phyloP scores from a whole-genome alignment of 176 grass and related monocot genomes.

The Phoenix roebelenii region DNA sequence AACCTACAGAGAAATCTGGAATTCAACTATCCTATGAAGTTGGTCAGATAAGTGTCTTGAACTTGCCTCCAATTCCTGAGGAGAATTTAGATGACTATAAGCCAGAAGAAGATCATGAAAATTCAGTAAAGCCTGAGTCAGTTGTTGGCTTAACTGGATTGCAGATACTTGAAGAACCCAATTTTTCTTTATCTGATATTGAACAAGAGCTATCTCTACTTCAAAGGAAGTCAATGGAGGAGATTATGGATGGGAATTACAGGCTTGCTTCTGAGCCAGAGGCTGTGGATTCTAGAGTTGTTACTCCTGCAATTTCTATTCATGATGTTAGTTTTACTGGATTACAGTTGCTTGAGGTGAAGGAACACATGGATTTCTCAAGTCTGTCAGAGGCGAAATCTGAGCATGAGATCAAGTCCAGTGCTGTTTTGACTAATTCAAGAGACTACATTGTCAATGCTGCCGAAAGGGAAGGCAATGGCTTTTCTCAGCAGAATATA shows the following conservation, averaged over 20 bases:
- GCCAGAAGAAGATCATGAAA: conserved; percentile 26
- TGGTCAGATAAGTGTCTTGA: conserved; percentile 33
- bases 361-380: conserved; percentile 26
- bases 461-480: conserved; percentile 1
- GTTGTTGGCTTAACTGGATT: conserved; percentile 24
- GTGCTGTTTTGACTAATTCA: conserved; percentile 16
- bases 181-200: conserved; percentile 24
- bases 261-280: neutral
- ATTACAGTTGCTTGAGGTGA: conserved; percentile 15
- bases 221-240: neutral
- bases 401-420: conserved; percentile 17
- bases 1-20: conserved; percentile 15
- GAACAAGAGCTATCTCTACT: neutral
- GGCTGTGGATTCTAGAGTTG: conserved; percentile 14
- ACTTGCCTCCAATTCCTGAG: conserved; percentile 62
- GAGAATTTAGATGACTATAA: conserved; percentile 46
- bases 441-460: neutral
- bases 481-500: conserved; percentile 25
- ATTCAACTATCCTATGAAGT: conserved; percentile 25
- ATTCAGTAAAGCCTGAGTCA: conserved; percentile 17
- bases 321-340: conserved; percentile 20
- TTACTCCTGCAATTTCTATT: conserved; percentile 12
- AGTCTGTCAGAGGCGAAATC: conserved; percentile 20
- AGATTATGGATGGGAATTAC: neutral
- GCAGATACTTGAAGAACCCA: conserved; percentile 42